These are phyloP conservation scores for Batkoa obscura DNA, from an alignment of 371 early-diverging fungal genomes.

Conservation along the genomic window DNA sequence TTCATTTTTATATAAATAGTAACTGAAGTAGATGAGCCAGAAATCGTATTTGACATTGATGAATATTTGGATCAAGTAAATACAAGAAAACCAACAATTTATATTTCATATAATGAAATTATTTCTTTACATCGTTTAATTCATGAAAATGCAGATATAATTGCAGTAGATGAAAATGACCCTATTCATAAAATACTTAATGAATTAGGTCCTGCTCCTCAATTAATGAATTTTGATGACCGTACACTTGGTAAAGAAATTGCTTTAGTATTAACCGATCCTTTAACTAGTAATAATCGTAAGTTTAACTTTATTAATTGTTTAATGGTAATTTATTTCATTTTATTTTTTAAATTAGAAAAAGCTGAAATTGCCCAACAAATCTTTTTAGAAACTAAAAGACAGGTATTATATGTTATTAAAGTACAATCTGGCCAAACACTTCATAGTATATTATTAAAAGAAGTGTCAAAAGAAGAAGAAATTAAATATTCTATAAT, in stretches of 20 bases:
- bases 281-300: conserved; percentile 29
- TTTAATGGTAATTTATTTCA: too few relatives aligned
- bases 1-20: too few relatives aligned
- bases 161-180: conserved; percentile 39
- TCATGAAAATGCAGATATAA: conserved; percentile 42
- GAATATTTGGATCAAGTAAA: conserved; percentile 68
- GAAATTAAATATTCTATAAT: conserved; percentile 43
- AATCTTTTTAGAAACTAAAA: conserved; percentile 79
- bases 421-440: conserved; percentile 61
- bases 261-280: conserved; percentile 43
- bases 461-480: conserved; percentile 43
- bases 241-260: conserved; percentile 26
- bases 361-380: conserved; percentile 45
- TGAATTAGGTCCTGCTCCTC: conserved; percentile 65
- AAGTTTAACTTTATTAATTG: too few relatives aligned
- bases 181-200: conserved; percentile 54
- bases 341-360: too few relatives aligned
- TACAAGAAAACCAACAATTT: conserved; percentile 68
- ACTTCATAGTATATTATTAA: conserved; percentile 63
- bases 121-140: conserved; percentile 70
- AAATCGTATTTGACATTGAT: conserved; percentile 78
- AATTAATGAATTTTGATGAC: conserved; percentile 21
- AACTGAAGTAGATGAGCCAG: conserved; percentile 62
- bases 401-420: conserved; percentile 59
- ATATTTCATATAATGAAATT: conserved; percentile 75